Conservation (phyloP, 2,329 filamentous ascomycete genomes). For the Exophiala xenobiotica region DNA sequence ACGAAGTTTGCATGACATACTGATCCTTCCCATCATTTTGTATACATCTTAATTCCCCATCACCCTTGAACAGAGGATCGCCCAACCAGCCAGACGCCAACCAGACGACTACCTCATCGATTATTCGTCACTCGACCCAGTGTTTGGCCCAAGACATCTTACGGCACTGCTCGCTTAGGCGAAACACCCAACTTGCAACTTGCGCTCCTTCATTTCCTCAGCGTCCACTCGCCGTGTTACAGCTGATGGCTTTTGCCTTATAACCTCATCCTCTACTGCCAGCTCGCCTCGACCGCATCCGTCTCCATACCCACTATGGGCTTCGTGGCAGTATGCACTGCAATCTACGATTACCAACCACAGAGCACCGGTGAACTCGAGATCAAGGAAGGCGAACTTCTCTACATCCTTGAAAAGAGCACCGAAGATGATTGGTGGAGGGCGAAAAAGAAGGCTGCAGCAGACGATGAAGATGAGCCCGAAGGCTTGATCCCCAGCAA, state of each 20-base stretch:
- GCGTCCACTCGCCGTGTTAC: not conserved
- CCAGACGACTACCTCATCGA: not conserved
- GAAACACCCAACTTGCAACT: slow-evolving; percentile 1
- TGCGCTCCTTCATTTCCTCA: not conserved
- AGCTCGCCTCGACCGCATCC: not conserved
- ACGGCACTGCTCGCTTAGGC: not conserved
- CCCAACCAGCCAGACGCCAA: not conserved
- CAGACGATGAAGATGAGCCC: slow-evolving; percentile 85
- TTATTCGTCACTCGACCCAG: not conserved
- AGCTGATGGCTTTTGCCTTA: not conserved
- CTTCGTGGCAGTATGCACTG: slow-evolving; percentile 87
- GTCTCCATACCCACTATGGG: slow-evolving; percentile 61
- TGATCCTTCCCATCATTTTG: not conserved
- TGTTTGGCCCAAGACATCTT: not conserved
- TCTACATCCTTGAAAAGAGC: slow-evolving; percentile 85
- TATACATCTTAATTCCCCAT: not conserved
- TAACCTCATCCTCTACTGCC: not conserved
- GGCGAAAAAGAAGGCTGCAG: slow-evolving; percentile 83
- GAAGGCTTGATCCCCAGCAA: slow-evolving; percentile 89
- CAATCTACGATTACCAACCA: slow-evolving; percentile 88
- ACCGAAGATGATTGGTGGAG: slow-evolving; percentile 88
- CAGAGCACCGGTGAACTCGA: slow-evolving; percentile 82
- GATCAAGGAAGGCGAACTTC: slow-evolving; percentile 80
- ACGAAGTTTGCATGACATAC: not conserved
- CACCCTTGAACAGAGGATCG: not conserved